phyloP scores from a whole-genome alignment of 192 early-diverging fungal species.

The Hyaloraphidium curvatum region DNA sequence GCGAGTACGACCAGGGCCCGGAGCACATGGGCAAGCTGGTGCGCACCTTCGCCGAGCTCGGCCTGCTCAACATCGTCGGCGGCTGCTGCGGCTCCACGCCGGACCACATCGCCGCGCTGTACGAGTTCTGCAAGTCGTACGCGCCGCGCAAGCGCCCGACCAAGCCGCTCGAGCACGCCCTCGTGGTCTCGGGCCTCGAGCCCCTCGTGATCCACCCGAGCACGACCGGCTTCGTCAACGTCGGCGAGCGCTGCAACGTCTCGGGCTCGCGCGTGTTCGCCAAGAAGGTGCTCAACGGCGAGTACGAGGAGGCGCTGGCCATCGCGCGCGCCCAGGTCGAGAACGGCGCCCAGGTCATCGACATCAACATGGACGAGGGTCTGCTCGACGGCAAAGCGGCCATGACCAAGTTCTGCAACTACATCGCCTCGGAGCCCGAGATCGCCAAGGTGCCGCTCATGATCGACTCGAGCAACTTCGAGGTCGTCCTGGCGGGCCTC shows the following conservation, averaged over 20 bases:
- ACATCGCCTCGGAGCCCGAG: slow-evolving; percentile 86
- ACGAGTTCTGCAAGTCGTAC: slow-evolving; percentile 52
- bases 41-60: slow-evolving; percentile 69
- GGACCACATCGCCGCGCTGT: slow-evolving; percentile 70
- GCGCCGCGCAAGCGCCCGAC: slow-evolving; percentile 38
- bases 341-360: slow-evolving; percentile 84
- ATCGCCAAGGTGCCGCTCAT: slow-evolving; percentile 74
- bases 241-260: slow-evolving; percentile 95
- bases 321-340: slow-evolving; percentile 90
- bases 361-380: slow-evolving; percentile 94
- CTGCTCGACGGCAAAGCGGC: slow-evolving; percentile 84
- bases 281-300: slow-evolving; percentile 75
- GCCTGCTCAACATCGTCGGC: slow-evolving; percentile 87
- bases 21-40: slow-evolving; percentile 71
- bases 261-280: slow-evolving; percentile 88
- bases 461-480: slow-evolving; percentile 96
- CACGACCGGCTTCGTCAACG: slow-evolving; percentile 73
- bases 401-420: slow-evolving; percentile 85
- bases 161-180: no score
- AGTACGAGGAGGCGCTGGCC: slow-evolving; percentile 82
- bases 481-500: slow-evolving; percentile 84
- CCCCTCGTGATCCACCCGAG: slow-evolving; percentile 62
- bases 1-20: slow-evolving; percentile 85
- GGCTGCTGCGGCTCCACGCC: slow-evolving; percentile 97
- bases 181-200: slow-evolving; percentile 70